phyloP scores from a whole-genome alignment of 345 rosid species.

The Tarenaya hassleriana region DNA sequence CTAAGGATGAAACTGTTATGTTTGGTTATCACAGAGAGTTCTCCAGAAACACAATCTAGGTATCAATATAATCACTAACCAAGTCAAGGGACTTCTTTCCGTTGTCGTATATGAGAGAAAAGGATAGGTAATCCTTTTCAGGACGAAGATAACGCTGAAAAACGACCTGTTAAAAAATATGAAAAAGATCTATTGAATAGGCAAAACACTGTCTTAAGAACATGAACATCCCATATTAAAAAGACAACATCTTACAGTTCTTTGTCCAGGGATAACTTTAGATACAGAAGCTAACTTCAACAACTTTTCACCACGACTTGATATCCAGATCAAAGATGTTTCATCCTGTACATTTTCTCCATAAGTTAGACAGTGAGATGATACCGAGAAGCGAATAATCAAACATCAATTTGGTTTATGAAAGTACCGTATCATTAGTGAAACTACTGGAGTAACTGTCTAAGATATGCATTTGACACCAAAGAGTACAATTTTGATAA shows the following conservation, averaged over 20 bases:
- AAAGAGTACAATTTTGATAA: neutral
- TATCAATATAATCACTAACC: slow-evolving; percentile 46
- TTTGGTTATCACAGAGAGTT: slow-evolving; percentile 18
- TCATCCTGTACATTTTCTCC: slow-evolving; percentile 56
- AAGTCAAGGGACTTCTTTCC: slow-evolving; percentile 91
- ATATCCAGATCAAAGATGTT: slow-evolving; percentile 81
- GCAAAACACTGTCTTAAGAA: neutral
- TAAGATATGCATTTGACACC: neutral
- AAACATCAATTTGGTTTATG: neutral
- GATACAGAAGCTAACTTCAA: slow-evolving; percentile 74
- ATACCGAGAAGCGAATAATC: neutral
- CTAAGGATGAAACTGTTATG: slow-evolving; percentile 29
- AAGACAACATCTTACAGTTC: slow-evolving; percentile 70
- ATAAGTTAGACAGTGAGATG: neutral
- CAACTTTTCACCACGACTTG: slow-evolving; percentile 74
- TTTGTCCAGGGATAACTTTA: slow-evolving; percentile 89
- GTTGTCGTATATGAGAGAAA: slow-evolving; percentile 80
- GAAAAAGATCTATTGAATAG: slow-evolving; percentile 8
- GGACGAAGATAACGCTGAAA: slow-evolving; percentile 82
- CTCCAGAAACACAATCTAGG: neutral
- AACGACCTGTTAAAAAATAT: slow-evolving; percentile 52
- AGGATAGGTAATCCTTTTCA: slow-evolving; percentile 81
- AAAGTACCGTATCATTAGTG: neutral
- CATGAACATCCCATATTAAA: slow-evolving; percentile 1
- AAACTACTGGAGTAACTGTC: slow-evolving; percentile 2